phyloP scores from a whole-genome alignment of 2,329 filamentous ascomycete species.

The Emmonsiellopsis sp. region DNA sequence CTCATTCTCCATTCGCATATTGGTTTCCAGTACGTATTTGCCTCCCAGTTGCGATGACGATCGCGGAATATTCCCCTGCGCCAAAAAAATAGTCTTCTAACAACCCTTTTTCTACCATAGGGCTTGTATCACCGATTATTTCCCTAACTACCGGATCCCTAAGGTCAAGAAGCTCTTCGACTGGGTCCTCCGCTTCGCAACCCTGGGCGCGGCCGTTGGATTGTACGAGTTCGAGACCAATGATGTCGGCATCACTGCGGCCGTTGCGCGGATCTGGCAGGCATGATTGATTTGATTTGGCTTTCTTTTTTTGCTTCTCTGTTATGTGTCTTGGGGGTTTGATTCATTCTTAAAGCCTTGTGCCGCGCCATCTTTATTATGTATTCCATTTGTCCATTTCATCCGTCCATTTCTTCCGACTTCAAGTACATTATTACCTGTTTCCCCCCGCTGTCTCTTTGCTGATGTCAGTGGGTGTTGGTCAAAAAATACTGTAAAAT shows the following conservation, averaged over 20 bases:
- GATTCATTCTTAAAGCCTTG: not conserved
- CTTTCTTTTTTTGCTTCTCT: slow-evolving; percentile 15
- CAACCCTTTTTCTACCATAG: slow-evolving; percentile 24
- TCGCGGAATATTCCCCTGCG: not conserved
- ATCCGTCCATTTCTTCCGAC: not conserved
- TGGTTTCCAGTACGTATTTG: slow-evolving; percentile 65
- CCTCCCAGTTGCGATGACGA: not conserved
- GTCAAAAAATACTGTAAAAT: not conserved
- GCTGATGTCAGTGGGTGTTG: not conserved
- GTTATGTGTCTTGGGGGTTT: not conserved
- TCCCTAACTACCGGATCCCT: slow-evolving; percentile 64
- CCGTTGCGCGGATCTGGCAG: slow-evolving; percentile 79
- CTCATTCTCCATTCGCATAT: slow-evolving; percentile 91
- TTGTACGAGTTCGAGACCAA: slow-evolving; percentile 99
- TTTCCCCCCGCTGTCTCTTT: not conserved
- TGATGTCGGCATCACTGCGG: slow-evolving; percentile 88
- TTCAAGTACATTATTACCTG: not conserved
- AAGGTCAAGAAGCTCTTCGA: slow-evolving; percentile 56
- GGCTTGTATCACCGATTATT: slow-evolving; percentile 79
- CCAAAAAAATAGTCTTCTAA: not conserved
- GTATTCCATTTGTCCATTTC: not conserved
- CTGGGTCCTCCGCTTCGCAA: slow-evolving; percentile 72
- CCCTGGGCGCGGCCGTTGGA: slow-evolving; percentile 72
- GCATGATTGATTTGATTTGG: slow-evolving; percentile 40
- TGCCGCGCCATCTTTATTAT: not conserved